phyloP scores from a whole-genome alignment of 176 grass and related monocot species.

The Musa schizocarpa region DNA sequence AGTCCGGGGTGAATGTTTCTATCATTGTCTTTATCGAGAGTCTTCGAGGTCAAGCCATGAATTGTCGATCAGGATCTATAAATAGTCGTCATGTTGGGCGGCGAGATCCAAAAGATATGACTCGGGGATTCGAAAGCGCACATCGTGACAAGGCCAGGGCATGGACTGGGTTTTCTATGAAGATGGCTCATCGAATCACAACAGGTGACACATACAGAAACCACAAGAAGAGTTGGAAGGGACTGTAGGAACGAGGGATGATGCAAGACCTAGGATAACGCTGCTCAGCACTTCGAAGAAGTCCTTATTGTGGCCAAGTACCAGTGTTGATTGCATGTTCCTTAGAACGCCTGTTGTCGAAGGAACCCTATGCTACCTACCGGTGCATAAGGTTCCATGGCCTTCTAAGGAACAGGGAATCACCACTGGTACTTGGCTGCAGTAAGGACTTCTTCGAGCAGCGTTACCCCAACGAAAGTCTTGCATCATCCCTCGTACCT shows the following conservation, averaged over 20 bases:
- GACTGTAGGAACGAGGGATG: slow-evolving; percentile 41
- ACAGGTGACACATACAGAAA: slow-evolving; percentile 64
- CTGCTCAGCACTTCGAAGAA: too few species aligned
- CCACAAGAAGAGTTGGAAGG: slow-evolving; percentile 76
- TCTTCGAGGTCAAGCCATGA: too few species aligned
- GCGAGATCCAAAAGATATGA: slow-evolving; percentile 53
- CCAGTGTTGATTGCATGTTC: too few species aligned
- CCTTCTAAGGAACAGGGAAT: background rate
- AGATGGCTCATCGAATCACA: slow-evolving; percentile 76
- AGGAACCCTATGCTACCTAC: too few species aligned
- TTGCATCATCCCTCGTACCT: slow-evolving; percentile 66
- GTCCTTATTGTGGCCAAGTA: too few species aligned
- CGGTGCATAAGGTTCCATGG: background rate
- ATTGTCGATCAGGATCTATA: slow-evolving; percentile 46
- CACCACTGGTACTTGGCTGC: slow-evolving; percentile 85
- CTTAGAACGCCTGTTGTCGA: too few species aligned
- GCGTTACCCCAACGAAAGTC: slow-evolving; percentile 89
- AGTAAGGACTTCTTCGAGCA: slow-evolving; percentile 67
- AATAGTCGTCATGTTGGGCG: slow-evolving; percentile 63
- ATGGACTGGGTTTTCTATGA: slow-evolving; percentile 86
- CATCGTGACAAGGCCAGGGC: slow-evolving; percentile 51
- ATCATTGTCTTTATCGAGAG: slow-evolving; percentile 80
- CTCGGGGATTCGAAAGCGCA: too few species aligned
- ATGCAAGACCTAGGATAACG: too few species aligned
- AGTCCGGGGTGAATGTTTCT: slow-evolving; percentile 40